These are phyloP conservation scores for Glonium stellatum DNA, from an alignment of 495 filamentous ascomycete species.

Conservation along the genomic window DNA sequence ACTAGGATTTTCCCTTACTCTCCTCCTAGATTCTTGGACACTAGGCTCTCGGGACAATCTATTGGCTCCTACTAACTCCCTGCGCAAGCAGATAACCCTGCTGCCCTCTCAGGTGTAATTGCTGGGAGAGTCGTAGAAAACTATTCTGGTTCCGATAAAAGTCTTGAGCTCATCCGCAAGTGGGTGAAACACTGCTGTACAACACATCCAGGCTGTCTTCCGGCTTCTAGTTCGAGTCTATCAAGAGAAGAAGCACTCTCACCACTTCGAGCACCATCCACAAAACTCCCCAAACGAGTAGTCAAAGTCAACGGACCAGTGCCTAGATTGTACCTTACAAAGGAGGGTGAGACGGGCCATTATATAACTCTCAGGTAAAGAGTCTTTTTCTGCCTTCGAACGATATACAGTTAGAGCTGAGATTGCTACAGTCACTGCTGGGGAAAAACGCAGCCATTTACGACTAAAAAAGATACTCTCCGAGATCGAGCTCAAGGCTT, in stretches of 20 bases:
- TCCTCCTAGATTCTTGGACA: too few relatives aligned
- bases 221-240: background rate
- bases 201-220: background rate
- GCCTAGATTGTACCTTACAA: background rate
- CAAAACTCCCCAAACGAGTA: background rate
- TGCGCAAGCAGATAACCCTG: background rate
- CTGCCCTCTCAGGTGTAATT: background rate
- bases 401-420: background rate
- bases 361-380: background rate
- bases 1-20: too few relatives aligned
- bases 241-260: background rate
- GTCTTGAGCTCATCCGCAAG: background rate
- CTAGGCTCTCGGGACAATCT: too few relatives aligned
- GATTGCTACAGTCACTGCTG: constrained; percentile 16
- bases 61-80: too few relatives aligned
- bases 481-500: constrained; percentile 1
- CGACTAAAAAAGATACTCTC: background rate
- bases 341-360: background rate
- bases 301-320: background rate
- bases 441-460: constrained; percentile 10
- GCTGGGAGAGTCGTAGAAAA: background rate
- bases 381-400: background rate
- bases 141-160: background rate
- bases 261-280: background rate
- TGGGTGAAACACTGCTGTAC: background rate